Conservation (phyloP, 176 grass and related monocot genomes). For the Poa annua region DNA sequence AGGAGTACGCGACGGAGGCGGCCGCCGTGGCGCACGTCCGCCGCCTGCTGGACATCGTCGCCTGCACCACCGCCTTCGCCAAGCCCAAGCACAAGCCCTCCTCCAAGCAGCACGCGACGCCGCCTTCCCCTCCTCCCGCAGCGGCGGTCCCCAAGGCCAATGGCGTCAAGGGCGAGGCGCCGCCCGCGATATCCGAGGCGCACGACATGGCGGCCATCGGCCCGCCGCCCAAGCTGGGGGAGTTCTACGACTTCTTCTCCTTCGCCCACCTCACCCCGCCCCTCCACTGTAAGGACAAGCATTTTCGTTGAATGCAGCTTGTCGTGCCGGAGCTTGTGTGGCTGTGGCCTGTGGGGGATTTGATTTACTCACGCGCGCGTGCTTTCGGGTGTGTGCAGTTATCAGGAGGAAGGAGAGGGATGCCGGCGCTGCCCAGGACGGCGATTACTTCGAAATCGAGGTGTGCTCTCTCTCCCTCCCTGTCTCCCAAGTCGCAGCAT, state of each 20-base stretch:
- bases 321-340: neutral
- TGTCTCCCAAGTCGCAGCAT: too few species aligned
- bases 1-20: constrained; percentile 72
- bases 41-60: constrained; percentile 86
- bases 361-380: neutral
- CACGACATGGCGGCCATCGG: constrained; percentile 95
- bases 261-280: constrained; percentile 81
- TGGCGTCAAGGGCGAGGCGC: constrained; percentile 36
- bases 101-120: constrained; percentile 50
- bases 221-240: constrained; percentile 73
- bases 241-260: constrained; percentile 99
- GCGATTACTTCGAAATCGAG: constrained; percentile 89
- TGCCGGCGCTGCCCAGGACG: constrained; percentile 48
- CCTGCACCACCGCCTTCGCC: constrained; percentile 82
- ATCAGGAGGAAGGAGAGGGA: constrained; percentile 71
- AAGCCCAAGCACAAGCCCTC: constrained; percentile 56
- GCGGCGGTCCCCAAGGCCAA: constrained; percentile 6
- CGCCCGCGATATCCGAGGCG: constrained; percentile 77
- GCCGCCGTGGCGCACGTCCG: constrained; percentile 83
- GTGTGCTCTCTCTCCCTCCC: constrained; percentile 33
- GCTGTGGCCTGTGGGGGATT: neutral
- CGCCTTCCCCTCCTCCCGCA: constrained; percentile 36
- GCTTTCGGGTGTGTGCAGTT: constrained; percentile 55
- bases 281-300: constrained; percentile 65
- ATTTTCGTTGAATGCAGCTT: neutral